phyloP scores from a whole-genome alignment of 2,329 filamentous ascomycete species.

The Phyllachora maydis region DNA sequence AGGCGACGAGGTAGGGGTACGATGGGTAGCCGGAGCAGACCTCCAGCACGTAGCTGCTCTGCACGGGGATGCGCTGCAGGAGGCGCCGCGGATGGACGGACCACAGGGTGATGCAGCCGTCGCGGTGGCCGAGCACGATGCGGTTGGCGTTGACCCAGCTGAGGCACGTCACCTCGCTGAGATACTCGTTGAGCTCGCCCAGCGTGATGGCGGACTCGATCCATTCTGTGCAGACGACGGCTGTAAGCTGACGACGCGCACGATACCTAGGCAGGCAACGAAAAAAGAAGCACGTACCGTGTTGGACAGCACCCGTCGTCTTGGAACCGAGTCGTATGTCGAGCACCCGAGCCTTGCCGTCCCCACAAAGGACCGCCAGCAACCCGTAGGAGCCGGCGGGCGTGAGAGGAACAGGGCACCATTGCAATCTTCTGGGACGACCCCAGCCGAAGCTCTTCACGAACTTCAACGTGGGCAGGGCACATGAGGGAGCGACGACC shows the following conservation, averaged over 20 bases:
- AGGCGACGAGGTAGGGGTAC: conserved; percentile 31
- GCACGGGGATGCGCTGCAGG: conserved; percentile 29
- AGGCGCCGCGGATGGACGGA: conserved; percentile 26
- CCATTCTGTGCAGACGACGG: conserved; percentile 18
- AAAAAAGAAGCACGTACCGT: no score
- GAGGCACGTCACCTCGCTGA: conserved; percentile 26
- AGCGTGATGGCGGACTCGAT: conserved; percentile 22
- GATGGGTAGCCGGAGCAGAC: conserved; percentile 34
- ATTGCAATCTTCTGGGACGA: conserved; percentile 25
- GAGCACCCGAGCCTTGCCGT: conserved; percentile 28
- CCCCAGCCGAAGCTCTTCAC: conserved; percentile 29
- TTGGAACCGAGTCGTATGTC: conserved; percentile 14
- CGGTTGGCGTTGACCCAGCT: conserved; percentile 34
- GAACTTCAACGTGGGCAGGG: conserved; percentile 16
- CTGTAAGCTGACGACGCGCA: no score
- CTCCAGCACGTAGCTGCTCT: conserved; percentile 31
- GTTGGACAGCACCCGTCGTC: no score
- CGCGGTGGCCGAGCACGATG: conserved; percentile 30
- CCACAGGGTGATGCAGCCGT: conserved; percentile 35
- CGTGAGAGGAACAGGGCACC: conserved; percentile 24
- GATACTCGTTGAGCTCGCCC: conserved; percentile 21
- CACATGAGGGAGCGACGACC: conserved; percentile 13
- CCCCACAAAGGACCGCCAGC: conserved; percentile 26
- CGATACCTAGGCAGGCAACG: conserved; percentile 16
- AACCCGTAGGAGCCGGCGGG: conserved; percentile 13